Evolutionary conservation across 1,284 basidiomycete species (phyloP), one percentile per base, ranked within the genome.

Genomic region (Rhodotorula sp.): DNA sequence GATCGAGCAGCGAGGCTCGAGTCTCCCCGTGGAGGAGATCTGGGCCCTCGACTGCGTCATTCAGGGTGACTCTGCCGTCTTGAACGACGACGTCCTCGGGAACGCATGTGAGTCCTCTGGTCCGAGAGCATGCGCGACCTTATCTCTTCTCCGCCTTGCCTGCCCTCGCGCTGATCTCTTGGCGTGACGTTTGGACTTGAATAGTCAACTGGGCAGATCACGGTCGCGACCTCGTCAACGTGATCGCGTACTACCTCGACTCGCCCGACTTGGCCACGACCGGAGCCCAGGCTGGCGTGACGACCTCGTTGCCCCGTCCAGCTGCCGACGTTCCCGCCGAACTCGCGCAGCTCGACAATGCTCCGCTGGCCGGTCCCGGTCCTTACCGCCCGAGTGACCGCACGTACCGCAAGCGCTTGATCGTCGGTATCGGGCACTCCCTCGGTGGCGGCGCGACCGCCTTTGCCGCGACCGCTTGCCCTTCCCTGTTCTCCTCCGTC

Each of bases 31-130:
- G 23, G 87, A 90, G 76, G 91, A 94, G 78, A 84, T 93, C 21
- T 93, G 90, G 90, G 81, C 86, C 1, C 86, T 90, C 81, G 92
- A 94, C 74, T 85, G 88, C 55, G 84, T 88, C 4, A 87, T 91
- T 71, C 90, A 92, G 68, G 91, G 90, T 0, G 91, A 92, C 68
- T 85, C 89, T 21, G 87, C 84, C 1, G 80, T 89, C 28, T 69
- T 93, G 64, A 94, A 93, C 73, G 83, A 81, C 0, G 80, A 83
- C 0, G 81, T 81, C 28, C 81, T 89, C 2, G 85, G 85, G 52
- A 84, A 86, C 34, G 79, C 86, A 47, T 87, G 87, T 88, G 76
- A 74, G 87, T 26, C 5, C 34, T n/a, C 21, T 23, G 21, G 23
- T 45, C 1, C 52, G 8, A 6, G n/a, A 8, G 15, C 15, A 31